Evolutionary conservation across 306 rosid genomes (phyloP).

Genomic region (Cucumis cinereus): DNA sequence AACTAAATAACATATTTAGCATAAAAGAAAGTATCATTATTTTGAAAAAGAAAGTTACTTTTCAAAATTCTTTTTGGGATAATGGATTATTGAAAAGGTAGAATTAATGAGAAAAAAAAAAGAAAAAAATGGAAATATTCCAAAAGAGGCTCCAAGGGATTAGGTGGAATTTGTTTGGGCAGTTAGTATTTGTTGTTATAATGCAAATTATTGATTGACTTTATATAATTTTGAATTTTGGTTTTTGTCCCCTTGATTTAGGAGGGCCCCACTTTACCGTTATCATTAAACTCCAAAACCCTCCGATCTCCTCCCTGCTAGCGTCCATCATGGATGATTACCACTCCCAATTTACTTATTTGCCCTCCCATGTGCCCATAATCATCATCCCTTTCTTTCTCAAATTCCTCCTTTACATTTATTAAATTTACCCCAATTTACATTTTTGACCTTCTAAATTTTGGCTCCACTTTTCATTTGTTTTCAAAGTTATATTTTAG

Average conservation of each 20-base stretch:
- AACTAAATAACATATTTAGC: not conserved
- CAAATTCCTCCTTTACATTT: not conserved
- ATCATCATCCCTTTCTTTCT: not conserved
- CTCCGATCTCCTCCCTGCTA: not conserved
- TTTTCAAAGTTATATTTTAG: no score
- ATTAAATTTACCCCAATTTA: no score
- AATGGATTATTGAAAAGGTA: not conserved
- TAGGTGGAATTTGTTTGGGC: not conserved
- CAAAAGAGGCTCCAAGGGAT: not conserved
- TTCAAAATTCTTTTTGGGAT: not conserved
- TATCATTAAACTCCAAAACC: conserved; percentile 12
- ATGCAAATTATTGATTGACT: not conserved
- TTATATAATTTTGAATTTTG: not conserved
- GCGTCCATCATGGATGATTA: not conserved
- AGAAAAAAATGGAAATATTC: not conserved
- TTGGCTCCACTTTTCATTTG: no score
- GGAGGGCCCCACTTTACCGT: conserved; percentile 29
- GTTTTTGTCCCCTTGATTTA: not conserved
- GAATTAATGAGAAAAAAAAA: not conserved
- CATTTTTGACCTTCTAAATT: no score
- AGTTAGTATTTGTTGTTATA: not conserved
- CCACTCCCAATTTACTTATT: not conserved
- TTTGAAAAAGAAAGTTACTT: not conserved
- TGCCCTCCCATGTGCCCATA: not conserved
- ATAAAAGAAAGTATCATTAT: not conserved